Base-by-base conservation (phyloP, 345 rosid genomes). In the Arabidopsis suecica region DNA sequence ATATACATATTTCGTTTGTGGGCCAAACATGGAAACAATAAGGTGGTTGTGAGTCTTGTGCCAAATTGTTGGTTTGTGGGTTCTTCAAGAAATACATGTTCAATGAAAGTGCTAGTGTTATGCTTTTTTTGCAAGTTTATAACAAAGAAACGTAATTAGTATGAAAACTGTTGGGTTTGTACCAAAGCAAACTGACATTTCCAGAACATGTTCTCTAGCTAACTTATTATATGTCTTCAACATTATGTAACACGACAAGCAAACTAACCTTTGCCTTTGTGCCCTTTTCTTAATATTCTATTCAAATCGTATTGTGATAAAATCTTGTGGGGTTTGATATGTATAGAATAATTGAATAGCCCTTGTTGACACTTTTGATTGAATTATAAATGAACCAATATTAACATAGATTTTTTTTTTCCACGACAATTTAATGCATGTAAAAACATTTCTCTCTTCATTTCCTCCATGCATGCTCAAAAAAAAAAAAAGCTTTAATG, bases 21-120 rank as follows among this genome's bases (percentile, higher is more conserved):
- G 69, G 28, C 14, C 55, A 47, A 64, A 32, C 55, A 64, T 47
- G 25, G n/a, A 47, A 47, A 45, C 28, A 32, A 16, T 5, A 64
- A 30, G 57, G 57, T 9, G 20, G 30, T 30, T 65, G 55, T 8
- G 44, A 65, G 25, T 23, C 25, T 23, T 23, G 25, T 23, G 25
- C 69, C 69, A 65, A 18, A 48, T 32, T 48, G 42, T 45, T 45
- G 40, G n/a, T 65, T 47, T 65, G 69, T 65, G 57, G 57, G 69
- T 48, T 65, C 30, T 18, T 33, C 11, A 20, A 50, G 28, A 64
- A 6, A 65, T 32, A 65, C 57, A 65, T 65, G 9, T 67, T 67
- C 2, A 11, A 65, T 33, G 20, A 48, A 48, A 34, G 33, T 18
- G 32, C 48, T 48, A 33, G 20, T 65, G 13, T 66, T 66, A 22